phyloP scores from a whole-genome alignment of 345 rosid species.

The Acer campestre region DNA sequence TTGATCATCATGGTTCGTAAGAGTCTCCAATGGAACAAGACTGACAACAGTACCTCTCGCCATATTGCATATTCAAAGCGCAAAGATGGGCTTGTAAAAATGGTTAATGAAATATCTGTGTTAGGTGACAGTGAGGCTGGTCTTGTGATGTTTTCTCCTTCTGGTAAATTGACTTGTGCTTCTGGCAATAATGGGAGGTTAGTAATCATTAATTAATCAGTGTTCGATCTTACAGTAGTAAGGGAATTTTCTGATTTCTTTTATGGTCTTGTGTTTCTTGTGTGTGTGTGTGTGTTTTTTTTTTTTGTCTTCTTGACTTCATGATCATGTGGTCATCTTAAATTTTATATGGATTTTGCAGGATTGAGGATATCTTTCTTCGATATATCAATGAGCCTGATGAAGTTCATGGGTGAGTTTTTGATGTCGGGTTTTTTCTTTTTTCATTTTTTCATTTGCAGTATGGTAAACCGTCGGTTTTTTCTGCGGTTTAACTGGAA shows the following conservation, averaged over 20 bases:
- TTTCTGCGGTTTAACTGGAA: too few species aligned
- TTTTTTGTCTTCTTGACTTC: not conserved
- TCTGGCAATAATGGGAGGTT: constrained; percentile 28
- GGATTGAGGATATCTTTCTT: constrained; percentile 39
- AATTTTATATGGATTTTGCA: not conserved
- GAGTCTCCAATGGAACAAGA: constrained; percentile 19
- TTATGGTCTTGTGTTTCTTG: not conserved
- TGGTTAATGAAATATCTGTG: constrained; percentile 24
- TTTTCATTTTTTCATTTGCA: too few species aligned
- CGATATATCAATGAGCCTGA: constrained; percentile 16
- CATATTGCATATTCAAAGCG: constrained; percentile 30
- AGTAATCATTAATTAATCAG: not conserved
- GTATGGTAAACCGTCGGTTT: too few species aligned
- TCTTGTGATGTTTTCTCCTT: constrained; percentile 38
- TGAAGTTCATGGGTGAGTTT: constrained; percentile 17
- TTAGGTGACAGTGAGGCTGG: constrained; percentile 30
- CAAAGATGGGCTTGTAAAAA: constrained; percentile 27
- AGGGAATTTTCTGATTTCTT: not conserved
- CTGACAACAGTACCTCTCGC: not conserved
- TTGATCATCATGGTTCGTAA: constrained; percentile 18
- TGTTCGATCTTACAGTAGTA: not conserved
- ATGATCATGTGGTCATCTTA: not conserved
- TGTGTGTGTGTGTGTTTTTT: too few species aligned
- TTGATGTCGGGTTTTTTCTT: too few species aligned
- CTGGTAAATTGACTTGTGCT: constrained; percentile 26